Conservation (phyloP, 2,329 filamentous ascomycete genomes). For the Exophiala bonariae region DNA sequence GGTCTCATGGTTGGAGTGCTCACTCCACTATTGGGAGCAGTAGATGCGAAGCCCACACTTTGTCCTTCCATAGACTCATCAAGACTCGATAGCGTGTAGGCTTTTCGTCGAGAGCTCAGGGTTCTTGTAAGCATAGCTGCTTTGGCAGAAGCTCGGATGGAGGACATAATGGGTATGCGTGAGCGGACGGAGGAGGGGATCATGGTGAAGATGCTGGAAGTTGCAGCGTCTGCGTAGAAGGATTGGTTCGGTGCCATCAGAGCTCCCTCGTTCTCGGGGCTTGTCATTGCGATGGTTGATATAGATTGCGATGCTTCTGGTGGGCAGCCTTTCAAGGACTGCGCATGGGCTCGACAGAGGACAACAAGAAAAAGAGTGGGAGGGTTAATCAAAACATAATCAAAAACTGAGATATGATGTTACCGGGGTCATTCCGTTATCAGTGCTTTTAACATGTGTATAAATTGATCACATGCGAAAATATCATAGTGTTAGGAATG, state of each 20-base stretch:
- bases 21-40: conserved; percentile 12
- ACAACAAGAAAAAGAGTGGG: not conserved
- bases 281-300: not conserved
- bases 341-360: not conserved
- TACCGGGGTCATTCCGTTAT: too few species aligned
- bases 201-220: conserved; percentile 13
- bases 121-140: conserved; percentile 8
- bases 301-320: not conserved
- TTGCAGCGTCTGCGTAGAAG: not conserved
- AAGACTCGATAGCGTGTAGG: conserved; percentile 12
- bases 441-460: too few species aligned
- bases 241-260: not conserved
- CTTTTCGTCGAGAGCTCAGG: conserved; percentile 6
- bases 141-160: conserved; percentile 18
- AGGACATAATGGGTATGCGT: conserved; percentile 19
- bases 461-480: too few species aligned
- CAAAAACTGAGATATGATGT: too few species aligned
- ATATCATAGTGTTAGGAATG: too few species aligned
- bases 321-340: not conserved
- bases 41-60: conserved; percentile 11
- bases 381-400: too few species aligned
- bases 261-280: not conserved
- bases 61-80: conserved; percentile 15
- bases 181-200: conserved; percentile 22
- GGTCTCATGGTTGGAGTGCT: conserved; percentile 20